phyloP scores from a whole-genome alignment of 164 flowering plant species.

The Chloranthus sessilifolius region DNA sequence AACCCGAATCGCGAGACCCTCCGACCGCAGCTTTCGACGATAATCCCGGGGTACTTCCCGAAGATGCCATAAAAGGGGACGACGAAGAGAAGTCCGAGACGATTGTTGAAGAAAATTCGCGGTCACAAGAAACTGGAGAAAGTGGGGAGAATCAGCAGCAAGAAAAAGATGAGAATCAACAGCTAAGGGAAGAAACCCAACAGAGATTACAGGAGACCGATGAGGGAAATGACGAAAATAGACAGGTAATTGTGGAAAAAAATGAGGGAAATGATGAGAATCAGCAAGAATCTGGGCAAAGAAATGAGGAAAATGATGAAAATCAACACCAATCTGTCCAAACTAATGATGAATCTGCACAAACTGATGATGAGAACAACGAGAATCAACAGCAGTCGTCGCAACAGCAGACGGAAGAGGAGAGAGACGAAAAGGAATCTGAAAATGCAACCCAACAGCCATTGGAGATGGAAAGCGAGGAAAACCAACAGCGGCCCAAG shows the following conservation, averaged over 20 bases:
- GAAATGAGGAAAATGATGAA: slow-evolving; percentile 1
- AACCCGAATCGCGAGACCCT: neutral
- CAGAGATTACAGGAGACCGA: neutral
- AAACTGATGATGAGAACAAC: too few relatives aligned
- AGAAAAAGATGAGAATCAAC: slow-evolving; percentile 10
- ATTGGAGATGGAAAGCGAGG: slow-evolving; percentile 7
- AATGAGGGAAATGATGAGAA: slow-evolving; percentile 15
- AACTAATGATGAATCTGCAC: too few relatives aligned
- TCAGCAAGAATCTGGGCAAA: slow-evolving; percentile 4
- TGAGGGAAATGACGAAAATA: neutral
- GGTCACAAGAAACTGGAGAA: neutral
- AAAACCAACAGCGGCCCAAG: slow-evolving; percentile 4
- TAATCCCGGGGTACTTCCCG: slow-evolving; percentile 57
- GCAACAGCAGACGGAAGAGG: slow-evolving; percentile 7
- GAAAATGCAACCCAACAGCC: slow-evolving; percentile 13
- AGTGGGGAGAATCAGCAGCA: slow-evolving; percentile 1
- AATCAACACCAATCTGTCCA: slow-evolving; percentile 4
- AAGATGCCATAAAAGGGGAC: slow-evolving; percentile 39
- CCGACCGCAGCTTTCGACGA: slow-evolving; percentile 30
- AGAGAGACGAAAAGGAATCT: slow-evolving; percentile 1
- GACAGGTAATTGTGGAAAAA: slow-evolving; percentile 15
- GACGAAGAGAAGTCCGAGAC: neutral
- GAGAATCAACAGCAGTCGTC: slow-evolving; percentile 3
- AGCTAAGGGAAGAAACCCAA: slow-evolving; percentile 6
- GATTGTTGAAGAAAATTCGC: slow-evolving; percentile 4